Base-by-base conservation (phyloP, 768 basidiomycete species). In the Termitomyces heimii region DNA sequence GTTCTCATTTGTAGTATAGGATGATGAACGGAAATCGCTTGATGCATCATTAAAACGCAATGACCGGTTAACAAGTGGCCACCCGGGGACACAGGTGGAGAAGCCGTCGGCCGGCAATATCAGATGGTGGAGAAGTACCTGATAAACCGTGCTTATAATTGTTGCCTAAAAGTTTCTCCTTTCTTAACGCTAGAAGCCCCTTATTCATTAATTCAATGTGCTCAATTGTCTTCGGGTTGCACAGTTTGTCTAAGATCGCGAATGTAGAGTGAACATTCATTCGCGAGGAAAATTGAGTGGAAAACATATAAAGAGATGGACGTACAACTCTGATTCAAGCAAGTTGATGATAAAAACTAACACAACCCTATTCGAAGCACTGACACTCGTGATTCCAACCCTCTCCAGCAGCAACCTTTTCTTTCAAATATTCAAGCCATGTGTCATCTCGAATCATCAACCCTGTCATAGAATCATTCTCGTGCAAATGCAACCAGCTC, bases 351-450 rank as follows among this genome's bases (percentile, higher is more conserved):
- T 14, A 45, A n/a, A n/a, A n/a, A n/a, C n/a, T n/a, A n/a, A 28
- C 3, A 13, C 4, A 8, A 35, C 22, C 26, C 39, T 52, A 37
- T 40, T 29, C 26, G 14, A n/a, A n/a, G 10, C 16, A 22, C 5
- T 40, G 24, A 16, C 13, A 4, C 4, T 37, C 35, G 6, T 22
- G 22, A 22, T 56, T 14, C 57, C 57, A 53, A 0, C 57, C 57
- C 29, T 48, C 40, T 3, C 57, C 57, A 8, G 18, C 10, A 9
- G 57, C 57, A 5, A 58, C 57, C 37, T 53, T 53, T 34, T 54
- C 45, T 24, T 58, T 58, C 44, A 58, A 8, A 32, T 53, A 53
- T 22, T 45, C 22, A 26, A 58, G 46, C 57, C 57, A 58, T 18
- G 44, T 20, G 12, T 44, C 39, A 34, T 53, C 52, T 28, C 42